Base-by-base conservation (phyloP, 352 stramenopile genomes). In the Phytophthora sansomeana region DNA sequence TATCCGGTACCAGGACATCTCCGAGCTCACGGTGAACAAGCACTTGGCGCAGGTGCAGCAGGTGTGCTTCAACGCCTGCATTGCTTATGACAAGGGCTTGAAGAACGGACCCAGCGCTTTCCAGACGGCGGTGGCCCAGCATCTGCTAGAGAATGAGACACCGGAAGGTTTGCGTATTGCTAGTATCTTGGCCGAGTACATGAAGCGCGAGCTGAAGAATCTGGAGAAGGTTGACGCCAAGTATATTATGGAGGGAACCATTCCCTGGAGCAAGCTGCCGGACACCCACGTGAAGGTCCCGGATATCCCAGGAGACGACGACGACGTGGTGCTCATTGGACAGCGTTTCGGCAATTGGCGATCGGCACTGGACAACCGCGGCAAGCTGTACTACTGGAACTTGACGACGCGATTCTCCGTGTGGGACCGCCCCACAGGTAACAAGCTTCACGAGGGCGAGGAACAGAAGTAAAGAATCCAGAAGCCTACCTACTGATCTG, bases 21-120 rank as follows among this genome's bases (percentile, higher is more conserved):
- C 93, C 26, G 96, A 99, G 75, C 72, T 98, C 26, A 97, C 94
- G 2, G 93, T 99, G 24, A 98, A 98, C 81, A 98, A 98, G 80
- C 95, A 99, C 68, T 71, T 99, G 29, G 90, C 92, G 9, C 86
- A 98, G 70, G 96, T 98, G 44, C 97, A 99, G 72, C 95, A 99
- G 71, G 80, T 95, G 42, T 98, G 93, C 62, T 99, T 99, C 67
- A 90, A 96, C 41, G 91, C 97, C 29, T 97, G 92, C 50, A 93
- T 98, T 29, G 90, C 97, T 28, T 99, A 98, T 67, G 97, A 99
- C 80, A 87, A 96, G 52, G 85, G 77, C 3, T 75, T 95, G 44
- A 91, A 92, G 60, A 77, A 85, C 52, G 75, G 77, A 36, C 70
- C 77, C 16, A 79, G 76, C 38, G 63, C 68, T 21, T 63, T 92